Base-by-base conservation (phyloP, 164 flowering plant species). In the Sextonia rubra region DNA sequence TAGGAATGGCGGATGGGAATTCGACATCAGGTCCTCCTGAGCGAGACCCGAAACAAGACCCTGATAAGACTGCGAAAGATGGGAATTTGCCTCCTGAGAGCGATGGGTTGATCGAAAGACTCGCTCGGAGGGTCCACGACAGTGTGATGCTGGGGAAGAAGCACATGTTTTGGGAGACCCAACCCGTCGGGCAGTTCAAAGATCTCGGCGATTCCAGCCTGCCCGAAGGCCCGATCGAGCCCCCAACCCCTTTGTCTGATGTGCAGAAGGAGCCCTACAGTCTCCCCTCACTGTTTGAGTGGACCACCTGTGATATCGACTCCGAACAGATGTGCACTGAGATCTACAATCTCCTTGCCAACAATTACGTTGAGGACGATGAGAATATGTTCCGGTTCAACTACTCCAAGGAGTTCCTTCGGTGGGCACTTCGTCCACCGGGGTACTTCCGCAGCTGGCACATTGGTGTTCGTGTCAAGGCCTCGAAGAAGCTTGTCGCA, bases 351-450 rank as follows among this genome's bases (percentile, higher is more conserved):
- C 82, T 86, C 12, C 76, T 84, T 9, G 80, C 73, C 0, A 81
- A 83, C 56, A 84, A 86, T 27, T 86, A 86, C 56, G 87, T 86
- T 47, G 89, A 86, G 74, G 89, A 86, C 47, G 89, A 84, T 69
- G 89, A 86, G 72, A 84, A 84, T 71, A 86, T 86, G 89, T 86
- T 86, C 68, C 78, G 87, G 47, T 84, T 86, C 73, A 86, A 86
- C 67, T 84, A 84, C 32, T 86, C 89, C 0, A 86, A 84, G 76
- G 89, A 83, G 71, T 86, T 86, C 58, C 81, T 86, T 27, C 71
- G 75, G 0, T 86, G 89, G 87, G 87, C 87, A 1, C 86, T 84
- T 27, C 84, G 78, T 24, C 86, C 85, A 47, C 89, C 85, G 5
- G 82, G 86, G 69, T 84, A 81, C 66, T 86, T 67, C 62, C 73